Evolutionary conservation across 108 stramenopile genomes (phyloP).

Genomic region (Craspedostauros australis): DNA sequence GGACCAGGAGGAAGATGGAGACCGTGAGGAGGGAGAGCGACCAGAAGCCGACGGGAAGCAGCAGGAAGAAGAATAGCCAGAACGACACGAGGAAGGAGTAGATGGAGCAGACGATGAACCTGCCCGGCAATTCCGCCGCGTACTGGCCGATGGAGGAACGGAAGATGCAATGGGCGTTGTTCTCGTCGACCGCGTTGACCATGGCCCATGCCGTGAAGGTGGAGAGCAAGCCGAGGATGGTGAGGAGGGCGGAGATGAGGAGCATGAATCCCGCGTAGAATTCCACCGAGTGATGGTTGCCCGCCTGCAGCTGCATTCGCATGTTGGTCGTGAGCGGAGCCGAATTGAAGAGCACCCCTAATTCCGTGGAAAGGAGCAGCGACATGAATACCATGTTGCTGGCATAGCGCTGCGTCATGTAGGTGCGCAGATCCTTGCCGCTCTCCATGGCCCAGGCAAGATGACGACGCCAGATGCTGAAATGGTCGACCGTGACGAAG

Average conservation of each 20-base stretch:
- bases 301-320: constrained; percentile 28
- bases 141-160: constrained; percentile 51
- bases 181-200: constrained; percentile 33
- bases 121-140: constrained; percentile 52
- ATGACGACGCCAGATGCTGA: constrained; percentile 50
- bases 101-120: constrained; percentile 47
- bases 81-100: constrained; percentile 54
- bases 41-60: constrained; percentile 30
- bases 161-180: constrained; percentile 56
- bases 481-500: constrained; percentile 41
- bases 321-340: constrained; percentile 30
- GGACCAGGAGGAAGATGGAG: constrained; percentile 25
- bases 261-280: constrained; percentile 58
- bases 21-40: constrained; percentile 12
- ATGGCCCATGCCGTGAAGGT: constrained; percentile 47
- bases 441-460: constrained; percentile 52
- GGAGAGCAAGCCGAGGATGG: constrained; percentile 45
- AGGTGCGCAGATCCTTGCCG: constrained; percentile 39
- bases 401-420: constrained; percentile 55
- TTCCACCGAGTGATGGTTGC: constrained; percentile 16
- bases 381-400: constrained; percentile 70
- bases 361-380: constrained; percentile 45
- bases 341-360: constrained; percentile 47
- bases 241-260: constrained; percentile 40
- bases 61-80: constrained; percentile 41